phyloP scores from a whole-genome alignment of 176 grass and related monocot species.

The Pontederia paniculata region DNA sequence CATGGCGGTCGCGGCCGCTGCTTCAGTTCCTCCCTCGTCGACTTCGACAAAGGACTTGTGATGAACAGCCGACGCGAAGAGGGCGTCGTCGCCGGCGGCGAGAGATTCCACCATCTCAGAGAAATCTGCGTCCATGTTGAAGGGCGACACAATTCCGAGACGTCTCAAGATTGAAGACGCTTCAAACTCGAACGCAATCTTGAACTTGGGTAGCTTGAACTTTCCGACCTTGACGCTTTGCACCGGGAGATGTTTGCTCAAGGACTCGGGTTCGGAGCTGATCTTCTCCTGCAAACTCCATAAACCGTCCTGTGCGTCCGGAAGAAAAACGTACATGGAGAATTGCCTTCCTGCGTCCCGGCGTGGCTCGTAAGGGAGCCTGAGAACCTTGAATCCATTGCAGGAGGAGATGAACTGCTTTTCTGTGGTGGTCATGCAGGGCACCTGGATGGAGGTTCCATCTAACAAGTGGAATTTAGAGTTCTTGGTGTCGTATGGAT shows the following conservation, averaged over 20 bases:
- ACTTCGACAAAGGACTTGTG: constrained; percentile 50
- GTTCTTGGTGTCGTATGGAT: constrained; percentile 14
- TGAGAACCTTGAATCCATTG: constrained; percentile 40
- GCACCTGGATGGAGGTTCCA: constrained; percentile 17
- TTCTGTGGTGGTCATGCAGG: constrained; percentile 36
- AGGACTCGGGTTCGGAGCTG: constrained; percentile 19
- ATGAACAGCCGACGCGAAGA: constrained; percentile 19
- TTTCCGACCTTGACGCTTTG: constrained; percentile 17
- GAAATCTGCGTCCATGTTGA: constrained; percentile 26
- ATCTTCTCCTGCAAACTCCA: constrained; percentile 27
- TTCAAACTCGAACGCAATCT: constrained; percentile 29
- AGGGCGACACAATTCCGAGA: constrained; percentile 31
- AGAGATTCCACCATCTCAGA: constrained; percentile 26
- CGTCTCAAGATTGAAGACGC: constrained; percentile 19
- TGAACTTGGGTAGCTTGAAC: constrained; percentile 52
- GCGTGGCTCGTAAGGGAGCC: constrained; percentile 24
- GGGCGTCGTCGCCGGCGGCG: background rate
- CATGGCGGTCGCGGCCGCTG: constrained; percentile 26
- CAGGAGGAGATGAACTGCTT: constrained; percentile 31
- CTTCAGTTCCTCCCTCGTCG: constrained; percentile 54
- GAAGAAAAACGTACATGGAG: constrained; percentile 63
- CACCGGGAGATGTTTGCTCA: constrained; percentile 16
- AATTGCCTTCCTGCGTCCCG: constrained; percentile 19
- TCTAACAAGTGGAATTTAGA: constrained; percentile 34
- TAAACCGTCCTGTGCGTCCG: constrained; percentile 24